Evolutionary conservation across 495 filamentous ascomycete genomes (phyloP).

Genomic region (Xylaria venustula): DNA sequence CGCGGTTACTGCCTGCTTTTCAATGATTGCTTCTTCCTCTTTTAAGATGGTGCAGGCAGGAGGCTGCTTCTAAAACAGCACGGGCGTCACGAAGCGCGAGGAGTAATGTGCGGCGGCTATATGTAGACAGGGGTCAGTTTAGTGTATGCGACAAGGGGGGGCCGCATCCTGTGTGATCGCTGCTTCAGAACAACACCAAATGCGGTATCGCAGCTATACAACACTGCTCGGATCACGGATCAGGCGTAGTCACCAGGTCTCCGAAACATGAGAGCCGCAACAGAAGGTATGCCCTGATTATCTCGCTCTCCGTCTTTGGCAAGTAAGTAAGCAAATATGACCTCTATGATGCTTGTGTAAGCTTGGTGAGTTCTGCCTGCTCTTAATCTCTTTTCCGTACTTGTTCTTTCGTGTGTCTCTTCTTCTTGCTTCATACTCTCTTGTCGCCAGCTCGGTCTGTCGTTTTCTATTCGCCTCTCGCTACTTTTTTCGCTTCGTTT

Average conservation of each 20-base stretch:
- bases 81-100: conserved; percentile 1
- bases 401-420: neutral
- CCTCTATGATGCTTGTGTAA: neutral
- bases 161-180: conserved; percentile 5
- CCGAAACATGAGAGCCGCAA: conserved; percentile 5
- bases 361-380: neutral
- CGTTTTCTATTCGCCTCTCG: conserved; percentile 5
- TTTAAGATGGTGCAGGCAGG: neutral
- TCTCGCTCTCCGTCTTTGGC: conserved; percentile 3
- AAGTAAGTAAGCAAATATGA: neutral
- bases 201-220: conserved; percentile 5
- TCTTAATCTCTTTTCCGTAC: neutral
- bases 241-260: neutral
- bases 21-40: neutral
- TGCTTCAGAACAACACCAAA: conserved; percentile 10
- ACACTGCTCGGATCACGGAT: conserved; percentile 4
- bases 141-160: conserved; percentile 7
- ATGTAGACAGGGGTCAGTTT: conserved; percentile 1
- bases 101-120: neutral
- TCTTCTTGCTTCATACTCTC: neutral
- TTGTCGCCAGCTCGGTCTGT: conserved; percentile 10
- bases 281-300: neutral
- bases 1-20: neutral
- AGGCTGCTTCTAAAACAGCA: neutral
- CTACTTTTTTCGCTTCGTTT: too few species aligned